A percentile compares a stretch with the other conserved stretches of the same genome.
Evolutionary conservation across 2,329 filamentous ascomycete species (phyloP).

Genomic region (Fusarium solani-melongenae): DNA sequence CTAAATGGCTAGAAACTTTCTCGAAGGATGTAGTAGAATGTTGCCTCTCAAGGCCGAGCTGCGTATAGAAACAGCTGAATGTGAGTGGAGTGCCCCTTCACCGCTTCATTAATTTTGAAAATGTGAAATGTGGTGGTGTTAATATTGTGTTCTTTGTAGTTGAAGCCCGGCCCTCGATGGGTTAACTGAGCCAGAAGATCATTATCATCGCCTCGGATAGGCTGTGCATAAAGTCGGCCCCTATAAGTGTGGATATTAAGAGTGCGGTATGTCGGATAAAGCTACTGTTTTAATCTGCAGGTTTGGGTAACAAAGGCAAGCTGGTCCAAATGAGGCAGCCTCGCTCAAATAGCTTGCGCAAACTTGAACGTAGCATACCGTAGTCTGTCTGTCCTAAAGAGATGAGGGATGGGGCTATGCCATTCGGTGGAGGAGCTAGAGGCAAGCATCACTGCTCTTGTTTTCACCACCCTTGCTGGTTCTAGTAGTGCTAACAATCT

Average conservation of each 20-base stretch:
- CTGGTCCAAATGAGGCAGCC: not conserved
- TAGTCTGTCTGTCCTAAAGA: not conserved
- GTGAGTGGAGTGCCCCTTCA: too few relatives aligned
- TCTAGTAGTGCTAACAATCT: not conserved
- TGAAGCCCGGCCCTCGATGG: too few relatives aligned
- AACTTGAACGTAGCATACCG: not conserved
- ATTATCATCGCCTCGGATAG: not conserved
- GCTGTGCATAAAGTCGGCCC: too few relatives aligned
- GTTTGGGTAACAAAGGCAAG: not conserved
- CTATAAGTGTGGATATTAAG: not conserved
- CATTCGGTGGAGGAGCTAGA: not conserved
- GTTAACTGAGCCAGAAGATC: too few relatives aligned
- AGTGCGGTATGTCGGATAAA: not conserved
- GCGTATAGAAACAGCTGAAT: too few relatives aligned
- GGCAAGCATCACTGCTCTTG: not conserved
- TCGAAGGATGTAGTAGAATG: too few relatives aligned
- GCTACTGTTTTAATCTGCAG: not conserved
- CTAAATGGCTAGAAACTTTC: too few relatives aligned
- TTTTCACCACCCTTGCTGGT: not conserved
- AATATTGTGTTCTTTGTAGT: too few relatives aligned
- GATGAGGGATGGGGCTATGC: not conserved
- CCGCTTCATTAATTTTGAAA: too few relatives aligned
- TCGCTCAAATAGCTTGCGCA: not conserved
- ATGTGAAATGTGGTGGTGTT: too few relatives aligned
- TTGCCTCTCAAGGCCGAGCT: too few relatives aligned